These are phyloP conservation scores for Ilyonectria robusta DNA, from an alignment of 2,329 filamentous ascomycete species.

Conservation along the genomic window DNA sequence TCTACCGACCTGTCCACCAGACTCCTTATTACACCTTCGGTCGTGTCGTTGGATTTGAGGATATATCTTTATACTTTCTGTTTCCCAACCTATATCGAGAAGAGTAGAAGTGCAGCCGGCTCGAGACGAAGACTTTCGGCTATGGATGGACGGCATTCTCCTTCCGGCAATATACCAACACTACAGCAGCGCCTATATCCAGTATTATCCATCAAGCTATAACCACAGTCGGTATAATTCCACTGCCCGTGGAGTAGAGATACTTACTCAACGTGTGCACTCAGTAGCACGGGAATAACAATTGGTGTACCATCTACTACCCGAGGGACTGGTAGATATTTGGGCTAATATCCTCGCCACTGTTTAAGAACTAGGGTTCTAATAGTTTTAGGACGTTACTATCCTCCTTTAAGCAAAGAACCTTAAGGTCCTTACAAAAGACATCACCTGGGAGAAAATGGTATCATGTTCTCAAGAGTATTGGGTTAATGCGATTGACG, in stretches of 20 bases:
- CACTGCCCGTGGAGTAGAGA: background rate
- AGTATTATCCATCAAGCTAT: background rate
- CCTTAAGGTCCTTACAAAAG: too few relatives aligned
- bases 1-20: slow-evolving; percentile 6
- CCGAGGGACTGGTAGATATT: background rate
- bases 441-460: background rate
- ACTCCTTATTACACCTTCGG: too few relatives aligned
- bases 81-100: too few relatives aligned
- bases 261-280: background rate
- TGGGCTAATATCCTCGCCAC: background rate
- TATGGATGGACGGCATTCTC: slow-evolving; percentile 2
- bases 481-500: background rate
- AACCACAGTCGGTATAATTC: too few relatives aligned
- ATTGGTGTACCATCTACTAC: background rate
- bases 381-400: too few relatives aligned
- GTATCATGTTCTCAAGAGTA: background rate
- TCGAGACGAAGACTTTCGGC: background rate
- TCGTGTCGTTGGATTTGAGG: too few relatives aligned
- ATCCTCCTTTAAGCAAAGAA: too few relatives aligned
- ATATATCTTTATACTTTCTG: too few relatives aligned
- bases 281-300: background rate
- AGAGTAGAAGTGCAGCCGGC: too few relatives aligned
- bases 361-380: too few relatives aligned
- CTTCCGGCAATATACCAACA: background rate
- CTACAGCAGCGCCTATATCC: background rate